Evolutionary conservation across 2,329 filamentous ascomycete species (phyloP), one percentile per base, ranked within the genome.

Genomic region (Neonectria neomacrospora): DNA sequence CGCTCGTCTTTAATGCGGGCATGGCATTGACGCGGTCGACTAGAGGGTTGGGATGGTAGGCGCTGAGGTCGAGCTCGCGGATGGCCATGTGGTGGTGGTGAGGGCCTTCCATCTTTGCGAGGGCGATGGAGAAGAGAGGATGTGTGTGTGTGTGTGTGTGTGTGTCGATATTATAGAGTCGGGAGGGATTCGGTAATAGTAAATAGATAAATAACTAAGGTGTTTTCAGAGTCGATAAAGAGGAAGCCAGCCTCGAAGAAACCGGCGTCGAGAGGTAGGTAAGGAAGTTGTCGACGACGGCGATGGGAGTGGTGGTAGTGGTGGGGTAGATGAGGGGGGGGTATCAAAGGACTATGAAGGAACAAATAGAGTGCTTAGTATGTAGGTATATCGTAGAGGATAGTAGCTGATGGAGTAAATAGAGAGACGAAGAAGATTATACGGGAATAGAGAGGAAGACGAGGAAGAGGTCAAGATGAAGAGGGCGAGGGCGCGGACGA

Each of bases 1-100:
- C 83, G 74, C 86, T 88, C 65, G 85, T 87, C 73, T 84, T 87
- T 57, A 89, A 77, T 32, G 82, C 86, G 3, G 86, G 86, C 44
- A 89, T 82, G 42, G 83, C 79, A 73, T 84, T 87, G 76, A 88
- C 81, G 69, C 81, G 81, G 74, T 86, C 83, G 58, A 82, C 81
- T 67, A 87, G 80, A 53, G 83, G 82, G 67, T 79, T 81, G 47
- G 80, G 77, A 59, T 81, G 78, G 64, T 79, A 83, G 58, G 79
- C 77, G 66, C 81, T 82, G 70, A 87, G 74, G 70, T 86, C 80
- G 67, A 86, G 80, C 79, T 85, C 83, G 68, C 80, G 78, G 71
- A 84, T 77, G 42, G 71, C 70, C 58, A 72, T 69, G 68, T 79
- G 77, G 74, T 80, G 77, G 60, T 79, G 77, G 74, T 80, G 77